Evolutionary conservation across 2,329 filamentous ascomycete species (phyloP), one percentile per base, ranked within the genome.

Genomic region (Aureobasidium musti): DNA sequence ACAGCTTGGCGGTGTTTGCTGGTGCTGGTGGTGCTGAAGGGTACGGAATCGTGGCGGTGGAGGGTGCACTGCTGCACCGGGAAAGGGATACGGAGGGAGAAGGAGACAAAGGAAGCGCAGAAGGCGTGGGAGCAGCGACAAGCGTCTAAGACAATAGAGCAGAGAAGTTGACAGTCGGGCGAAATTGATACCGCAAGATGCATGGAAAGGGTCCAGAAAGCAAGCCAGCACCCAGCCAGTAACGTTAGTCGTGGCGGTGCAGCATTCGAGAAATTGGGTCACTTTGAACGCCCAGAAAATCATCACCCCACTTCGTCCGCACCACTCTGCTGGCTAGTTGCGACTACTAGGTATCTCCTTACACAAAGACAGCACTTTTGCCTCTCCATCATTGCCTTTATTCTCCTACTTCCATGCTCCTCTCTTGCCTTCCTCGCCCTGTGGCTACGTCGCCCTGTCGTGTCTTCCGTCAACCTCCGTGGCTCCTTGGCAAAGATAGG

Each of bases 1-100:
- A 94, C 91, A 96, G 89, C 83, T 96, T 96, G 91, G 89, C 91
- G 91, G 91, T 94, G 81, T 90, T 91, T 64, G 61, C 43, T 37
- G 60, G 17, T 64, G 47, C 23, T 52, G 28, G 11, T 47, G 23
- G 23, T 45, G 30, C 41, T 30, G 54, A 59, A 39, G 54, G 54
- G 54, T 30, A 39, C n/a, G 54, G 17, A 59, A 59, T 59, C 54
- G 54, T 59, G 54, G 54, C 54, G 54, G 26, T 21, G 10, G 39
- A 30, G 54, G 54, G 54, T 39, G 37, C 54, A 59, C 39, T 45
- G 54, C 23, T 59, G 39, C 54, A 59, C 54, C 41, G 10, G 28
- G 26, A 37, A 35, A 33, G 43, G 26, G 35, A 63, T 50, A 30
- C 26, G 21, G 37, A 33, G 13, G 39, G 21, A 39, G 41, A 37